Base-by-base conservation (phyloP, 1,139 yeast genomes). In the Taphrina communis region DNA sequence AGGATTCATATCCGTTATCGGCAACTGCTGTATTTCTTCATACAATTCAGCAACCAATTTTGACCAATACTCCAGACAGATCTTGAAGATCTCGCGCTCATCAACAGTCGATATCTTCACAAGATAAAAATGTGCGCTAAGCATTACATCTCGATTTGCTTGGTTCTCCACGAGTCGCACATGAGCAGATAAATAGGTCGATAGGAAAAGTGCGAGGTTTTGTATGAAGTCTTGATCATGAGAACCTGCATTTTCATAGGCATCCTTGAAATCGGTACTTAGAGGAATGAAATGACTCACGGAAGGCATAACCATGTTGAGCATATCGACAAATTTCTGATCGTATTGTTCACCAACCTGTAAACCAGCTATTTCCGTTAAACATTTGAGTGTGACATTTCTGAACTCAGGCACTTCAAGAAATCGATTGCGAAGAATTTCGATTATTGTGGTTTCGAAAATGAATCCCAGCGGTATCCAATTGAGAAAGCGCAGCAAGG, bases 381-480 rank as follows among this genome's bases (percentile, higher is more conserved):
- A 82, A 80, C 98, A 93, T 80, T 94, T 94, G 74, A 95, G 83
- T 9, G 97, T 85, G 70, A 90, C 82, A 61, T 95, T 86, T 80
- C 98, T 85, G 58, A 94, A 91, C 74, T 90, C 94, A 8, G 86
- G 84, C 21, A 95, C 92, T 46, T 84, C 85, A 75, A 94, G 82
- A 75, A 90, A 93, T 77, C 75, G 90, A 65, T 85, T 83, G 35
- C 95, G 84, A 73, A 94, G 83, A 70, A 91, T 78, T 51, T 84
- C 85, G 75, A 93, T 83, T 70, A 94, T 80, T 73, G 90, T 86
- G 0, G 98, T 92, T 78, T 92, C 96, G 79, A 91, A 94, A 69
- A 94, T 88, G 78, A 88, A 95, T 71, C 90, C 91, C 70, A 86
- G 81, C 19, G 98, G 98, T 75, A 94, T 90, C 99, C 99, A 95